Percentiles rank a stretch among this genome's conserved stretches.
These are phyloP conservation scores for sunflower (Helianthus annuus) DNA, from an alignment of 129 eudicot genomes.

Conservation along the genomic window HanXRQr2.0-SUNRISE NC_035434.2:167545709-167546208, in stretches of 20 bases:
- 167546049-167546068: slow-evolving; percentile 20
- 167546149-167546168: slow-evolving; percentile 50
- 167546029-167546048: slow-evolving; percentile 19
- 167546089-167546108: slow-evolving; percentile 24
- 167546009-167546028: slow-evolving; percentile 13
- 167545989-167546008: slow-evolving; percentile 19
- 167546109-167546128: slow-evolving; percentile 45
- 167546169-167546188: slow-evolving; percentile 11
- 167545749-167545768: too few species aligned
- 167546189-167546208: too few species aligned
- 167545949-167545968: background rate
- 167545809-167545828: background rate
- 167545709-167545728: too few species aligned
- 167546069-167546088: background rate
- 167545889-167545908: slow-evolving; percentile 17
- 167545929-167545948: slow-evolving; percentile 26
- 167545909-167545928: background rate
- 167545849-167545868: background rate
- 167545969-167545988: slow-evolving; percentile 31
- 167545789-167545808: background rate
- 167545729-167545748: too few species aligned
- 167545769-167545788: background rate
- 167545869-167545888: background rate
- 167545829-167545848: slow-evolving; percentile 1
- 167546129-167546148: slow-evolving; percentile 48